A percentile compares a stretch with the other conserved stretches of the same genome.
These are phyloP conservation scores for Blastobotrys capitulatus DNA, from an alignment of 1,139 yeast genomes.

Conservation along the genomic window DNA sequence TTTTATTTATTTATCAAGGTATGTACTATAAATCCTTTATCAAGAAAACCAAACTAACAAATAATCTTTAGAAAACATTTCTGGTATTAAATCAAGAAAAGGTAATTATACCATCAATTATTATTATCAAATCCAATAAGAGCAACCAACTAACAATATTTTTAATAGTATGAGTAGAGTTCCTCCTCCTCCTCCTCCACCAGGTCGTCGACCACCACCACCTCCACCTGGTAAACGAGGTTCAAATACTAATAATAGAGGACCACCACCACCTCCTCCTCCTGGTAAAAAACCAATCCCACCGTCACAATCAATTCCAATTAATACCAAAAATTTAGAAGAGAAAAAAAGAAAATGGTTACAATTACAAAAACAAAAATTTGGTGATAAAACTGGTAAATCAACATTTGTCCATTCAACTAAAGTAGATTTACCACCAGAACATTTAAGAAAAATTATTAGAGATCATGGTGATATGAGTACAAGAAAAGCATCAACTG, in stretches of 20 bases:
- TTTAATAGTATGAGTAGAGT: slow-evolving; percentile 3
- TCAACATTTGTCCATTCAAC: slow-evolving; percentile 48
- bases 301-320: slow-evolving; percentile 18
- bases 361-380: slow-evolving; percentile 56
- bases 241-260: not conserved
- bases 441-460: slow-evolving; percentile 81
- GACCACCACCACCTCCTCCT: slow-evolving; percentile 18
- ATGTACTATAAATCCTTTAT: too few relatives aligned
- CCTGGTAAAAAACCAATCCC: slow-evolving; percentile 21
- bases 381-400: slow-evolving; percentile 36
- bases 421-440: slow-evolving; percentile 89
- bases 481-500: slow-evolving; percentile 74
- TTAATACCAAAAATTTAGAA: slow-evolving; percentile 23
- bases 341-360: slow-evolving; percentile 58
- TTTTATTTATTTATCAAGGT: too few relatives aligned
- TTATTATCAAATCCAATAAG: too few relatives aligned
- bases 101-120: too few relatives aligned
- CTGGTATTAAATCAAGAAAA: too few relatives aligned
- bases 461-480: slow-evolving; percentile 83
- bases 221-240: slow-evolving; percentile 24
- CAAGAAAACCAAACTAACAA: too few relatives aligned
- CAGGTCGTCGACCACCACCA: slow-evolving; percentile 12
- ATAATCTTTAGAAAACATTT: too few relatives aligned
- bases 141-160: not conserved
- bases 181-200: slow-evolving; percentile 4